Evolutionary conservation across 768 basidiomycete genomes (phyloP).

Genomic region (Trametes meyenii): DNA sequence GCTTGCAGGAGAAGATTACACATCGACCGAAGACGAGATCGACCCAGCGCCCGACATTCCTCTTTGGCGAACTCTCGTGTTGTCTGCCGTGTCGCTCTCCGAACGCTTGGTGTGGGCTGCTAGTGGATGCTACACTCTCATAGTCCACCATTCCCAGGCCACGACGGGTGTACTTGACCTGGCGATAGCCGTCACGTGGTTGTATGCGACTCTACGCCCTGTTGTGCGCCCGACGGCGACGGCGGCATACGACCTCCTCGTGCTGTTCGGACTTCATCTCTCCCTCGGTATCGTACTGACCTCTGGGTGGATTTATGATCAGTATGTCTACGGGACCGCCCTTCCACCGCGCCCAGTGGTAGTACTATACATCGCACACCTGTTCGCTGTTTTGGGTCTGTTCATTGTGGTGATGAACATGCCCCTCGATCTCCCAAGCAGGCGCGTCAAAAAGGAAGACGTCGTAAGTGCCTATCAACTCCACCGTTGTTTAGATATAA

Average conservation of each 20-base stretch:
- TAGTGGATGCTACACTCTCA: slow-evolving; percentile 55
- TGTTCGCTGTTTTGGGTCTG: slow-evolving; percentile 46
- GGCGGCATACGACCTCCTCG: slow-evolving; percentile 64
- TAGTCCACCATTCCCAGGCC: slow-evolving; percentile 34
- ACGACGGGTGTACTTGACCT: slow-evolving; percentile 46
- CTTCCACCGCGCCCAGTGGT: slow-evolving; percentile 40
- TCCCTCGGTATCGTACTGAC: slow-evolving; percentile 49
- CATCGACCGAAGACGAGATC: not conserved
- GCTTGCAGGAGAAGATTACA: slow-evolving; percentile 12
- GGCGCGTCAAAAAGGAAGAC: slow-evolving; percentile 51
- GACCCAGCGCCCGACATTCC: slow-evolving; percentile 35
- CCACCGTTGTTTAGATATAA: not conserved
- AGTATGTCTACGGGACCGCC: slow-evolving; percentile 45
- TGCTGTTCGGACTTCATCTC: slow-evolving; percentile 56
- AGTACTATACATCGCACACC: slow-evolving; percentile 40
- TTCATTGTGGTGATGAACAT: slow-evolving; percentile 56
- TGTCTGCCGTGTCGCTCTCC: slow-evolving; percentile 56
- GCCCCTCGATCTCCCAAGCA: slow-evolving; percentile 69
- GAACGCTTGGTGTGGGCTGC: slow-evolving; percentile 63
- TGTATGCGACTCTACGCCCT: slow-evolving; percentile 63
- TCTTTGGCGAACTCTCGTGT: slow-evolving; percentile 61
- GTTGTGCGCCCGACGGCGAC: slow-evolving; percentile 56
- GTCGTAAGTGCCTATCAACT: slow-evolving; percentile 53
- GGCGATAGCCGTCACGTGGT: slow-evolving; percentile 60
- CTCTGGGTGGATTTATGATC: slow-evolving; percentile 57